Conservation (phyloP, 495 filamentous ascomycete genomes). For the Hyaloscypha bicolor region DNA sequence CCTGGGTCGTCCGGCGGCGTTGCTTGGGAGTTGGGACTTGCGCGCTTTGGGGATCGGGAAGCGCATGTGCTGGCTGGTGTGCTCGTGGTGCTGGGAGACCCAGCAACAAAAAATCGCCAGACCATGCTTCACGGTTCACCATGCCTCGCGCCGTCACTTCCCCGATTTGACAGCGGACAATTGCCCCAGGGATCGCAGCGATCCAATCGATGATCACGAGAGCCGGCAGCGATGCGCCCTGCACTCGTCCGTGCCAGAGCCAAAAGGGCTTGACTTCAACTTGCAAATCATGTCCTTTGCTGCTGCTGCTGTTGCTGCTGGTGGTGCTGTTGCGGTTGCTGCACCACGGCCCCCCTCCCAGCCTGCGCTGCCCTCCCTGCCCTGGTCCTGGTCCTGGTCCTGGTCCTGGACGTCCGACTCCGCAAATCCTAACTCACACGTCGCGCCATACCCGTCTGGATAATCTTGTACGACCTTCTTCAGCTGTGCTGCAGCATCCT, state of each 20-base stretch:
- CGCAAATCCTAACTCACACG: slow-evolving; percentile 10
- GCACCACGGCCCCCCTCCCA: neutral
- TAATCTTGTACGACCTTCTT: slow-evolving; percentile 9
- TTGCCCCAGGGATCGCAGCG: slow-evolving; percentile 15
- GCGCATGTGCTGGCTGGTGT: neutral
- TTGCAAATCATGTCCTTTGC: neutral
- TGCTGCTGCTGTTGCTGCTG: neutral
- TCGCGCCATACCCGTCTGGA: slow-evolving; percentile 12
- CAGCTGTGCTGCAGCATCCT: slow-evolving; percentile 2
- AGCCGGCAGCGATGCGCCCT: neutral
- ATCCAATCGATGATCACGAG: slow-evolving; percentile 1
- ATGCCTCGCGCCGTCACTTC: slow-evolving; percentile 3
- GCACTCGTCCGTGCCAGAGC: neutral
- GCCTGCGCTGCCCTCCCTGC: neutral
- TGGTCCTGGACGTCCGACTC: neutral
- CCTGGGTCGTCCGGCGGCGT: neutral
- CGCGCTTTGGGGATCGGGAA: neutral
- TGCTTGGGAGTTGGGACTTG: neutral
- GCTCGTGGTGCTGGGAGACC: neutral
- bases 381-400: neutral
- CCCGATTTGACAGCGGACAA: slow-evolving; percentile 21
- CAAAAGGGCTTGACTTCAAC: neutral
- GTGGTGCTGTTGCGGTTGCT: neutral
- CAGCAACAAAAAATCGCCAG: neutral
- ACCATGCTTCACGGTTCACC: neutral